phyloP scores from a whole-genome alignment of 805 yeast genomes.

The Lipomyces oligophaga region DNA sequence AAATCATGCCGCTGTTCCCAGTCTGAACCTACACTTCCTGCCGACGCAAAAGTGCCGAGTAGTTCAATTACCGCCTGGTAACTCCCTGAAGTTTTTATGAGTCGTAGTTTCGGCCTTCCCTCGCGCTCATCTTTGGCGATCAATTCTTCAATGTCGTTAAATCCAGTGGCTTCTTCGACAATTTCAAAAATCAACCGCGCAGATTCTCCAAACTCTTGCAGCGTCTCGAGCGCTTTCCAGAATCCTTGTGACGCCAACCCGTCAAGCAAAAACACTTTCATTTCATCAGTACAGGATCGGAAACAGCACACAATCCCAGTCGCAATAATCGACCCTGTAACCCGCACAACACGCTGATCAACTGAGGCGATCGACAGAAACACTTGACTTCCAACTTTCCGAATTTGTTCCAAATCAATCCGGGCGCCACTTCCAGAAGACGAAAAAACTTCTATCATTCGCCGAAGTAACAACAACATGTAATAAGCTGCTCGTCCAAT shows the following conservation, averaged over 20 bases:
- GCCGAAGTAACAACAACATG: slow-evolving; percentile 19
- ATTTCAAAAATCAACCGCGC: slow-evolving; percentile 22
- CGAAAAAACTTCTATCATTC: slow-evolving; percentile 3
- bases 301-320: slow-evolving; percentile 14
- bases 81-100: slow-evolving; percentile 21
- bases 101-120: not conserved
- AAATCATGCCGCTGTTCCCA: slow-evolving; percentile 27
- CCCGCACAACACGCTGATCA: slow-evolving; percentile 8
- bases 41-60: slow-evolving; percentile 31
- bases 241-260: slow-evolving; percentile 23
- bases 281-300: slow-evolving; percentile 10
- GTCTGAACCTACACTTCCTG: slow-evolving; percentile 28
- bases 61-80: slow-evolving; percentile 28
- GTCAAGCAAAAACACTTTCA: slow-evolving; percentile 10
- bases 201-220: slow-evolving; percentile 21
- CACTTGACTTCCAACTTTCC: slow-evolving; percentile 2
- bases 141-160: slow-evolving; percentile 10
- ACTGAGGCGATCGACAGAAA: slow-evolving; percentile 16
- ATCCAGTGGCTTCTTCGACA: slow-evolving; percentile 17
- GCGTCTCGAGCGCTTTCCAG: slow-evolving; percentile 27
- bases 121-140: slow-evolving; percentile 6
- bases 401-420: not conserved
- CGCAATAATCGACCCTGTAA: slow-evolving; percentile 10
- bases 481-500: slow-evolving; percentile 24
- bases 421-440: not conserved